phyloP scores from a whole-genome alignment of 768 basidiomycete genomes.

The Scleroderma bovista region DNA sequence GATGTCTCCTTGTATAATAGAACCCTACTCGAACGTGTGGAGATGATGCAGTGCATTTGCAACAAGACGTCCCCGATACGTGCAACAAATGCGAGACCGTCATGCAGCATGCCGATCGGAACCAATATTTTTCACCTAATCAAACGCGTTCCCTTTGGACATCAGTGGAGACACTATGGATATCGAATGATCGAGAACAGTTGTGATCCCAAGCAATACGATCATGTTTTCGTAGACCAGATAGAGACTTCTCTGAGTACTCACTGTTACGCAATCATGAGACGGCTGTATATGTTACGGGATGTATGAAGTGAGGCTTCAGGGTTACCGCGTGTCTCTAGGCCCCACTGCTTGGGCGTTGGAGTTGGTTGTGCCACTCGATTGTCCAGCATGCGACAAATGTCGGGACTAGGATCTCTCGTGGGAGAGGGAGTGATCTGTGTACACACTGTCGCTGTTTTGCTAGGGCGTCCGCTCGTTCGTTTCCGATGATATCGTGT shows the following conservation, averaged over 20 bases:
- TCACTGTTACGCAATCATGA: conserved; percentile 1
- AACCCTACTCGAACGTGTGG: background rate
- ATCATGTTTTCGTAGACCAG: conserved; percentile 18
- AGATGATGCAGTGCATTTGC: background rate
- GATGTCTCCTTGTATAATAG: background rate
- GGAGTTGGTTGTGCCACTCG: too few species aligned
- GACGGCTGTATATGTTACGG: too few species aligned
- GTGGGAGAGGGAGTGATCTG: too few species aligned
- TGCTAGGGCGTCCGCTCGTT: too few species aligned
- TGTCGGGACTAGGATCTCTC: too few species aligned
- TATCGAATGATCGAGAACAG: conserved; percentile 12
- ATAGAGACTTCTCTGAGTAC: conserved; percentile 13
- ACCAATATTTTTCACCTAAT: conserved; percentile 7
- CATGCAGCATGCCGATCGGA: background rate
- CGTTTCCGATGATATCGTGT: too few species aligned
- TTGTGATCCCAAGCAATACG: conserved; percentile 10
- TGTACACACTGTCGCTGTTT: too few species aligned
- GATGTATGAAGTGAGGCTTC: too few species aligned
- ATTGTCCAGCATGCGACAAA: too few species aligned
- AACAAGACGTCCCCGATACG: background rate
- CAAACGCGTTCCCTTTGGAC: conserved; percentile 6
- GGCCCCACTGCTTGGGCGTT: too few species aligned
- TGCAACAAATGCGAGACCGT: background rate
- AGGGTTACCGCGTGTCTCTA: too few species aligned
- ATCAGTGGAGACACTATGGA: conserved; percentile 17